A percentile compares a stretch with the other conserved stretches of the same genome.
phyloP scores from a whole-genome alignment of 1,139 yeast genomes.

The Suhomyces kunorum region DNA sequence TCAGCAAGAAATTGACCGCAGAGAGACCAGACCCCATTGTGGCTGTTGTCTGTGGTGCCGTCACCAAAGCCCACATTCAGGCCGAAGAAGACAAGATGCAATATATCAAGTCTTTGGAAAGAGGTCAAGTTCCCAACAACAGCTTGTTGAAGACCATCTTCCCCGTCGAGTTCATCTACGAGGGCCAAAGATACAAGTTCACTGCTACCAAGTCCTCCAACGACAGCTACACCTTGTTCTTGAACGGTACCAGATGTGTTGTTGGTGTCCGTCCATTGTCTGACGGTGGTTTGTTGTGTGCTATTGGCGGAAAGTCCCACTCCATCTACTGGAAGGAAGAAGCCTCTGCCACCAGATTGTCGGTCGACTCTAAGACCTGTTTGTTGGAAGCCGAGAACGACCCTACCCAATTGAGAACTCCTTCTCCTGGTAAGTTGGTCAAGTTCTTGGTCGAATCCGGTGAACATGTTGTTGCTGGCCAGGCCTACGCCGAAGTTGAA shows the following conservation, averaged over 20 bases:
- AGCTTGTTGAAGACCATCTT: constrained; percentile 79
- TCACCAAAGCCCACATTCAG: constrained; percentile 84
- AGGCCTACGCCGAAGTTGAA: constrained; percentile 96
- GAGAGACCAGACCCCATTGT: constrained; percentile 91
- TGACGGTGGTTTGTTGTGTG: constrained; percentile 90
- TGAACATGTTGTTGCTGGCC: constrained; percentile 89
- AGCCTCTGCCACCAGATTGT: constrained; percentile 91
- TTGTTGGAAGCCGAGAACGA: constrained; percentile 91
- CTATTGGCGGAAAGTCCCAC: constrained; percentile 91
- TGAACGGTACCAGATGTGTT: constrained; percentile 88
- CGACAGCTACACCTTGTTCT: constrained; percentile 82
- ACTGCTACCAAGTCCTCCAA: constrained; percentile 91
- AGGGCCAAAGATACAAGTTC: constrained; percentile 88
- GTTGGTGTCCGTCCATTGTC: constrained; percentile 85
- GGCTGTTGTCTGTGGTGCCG: constrained; percentile 97
- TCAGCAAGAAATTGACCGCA: constrained; percentile 88
- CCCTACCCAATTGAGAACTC: constrained; percentile 97
- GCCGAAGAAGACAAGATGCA: constrained; percentile 70
- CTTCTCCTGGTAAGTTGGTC: constrained; percentile 97
- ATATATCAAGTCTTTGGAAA: constrained; percentile 74
- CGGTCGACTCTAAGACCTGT: constrained; percentile 94
- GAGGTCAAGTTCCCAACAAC: constrained; percentile 92
- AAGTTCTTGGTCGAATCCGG: constrained; percentile 93
- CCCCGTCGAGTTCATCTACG: constrained; percentile 93
- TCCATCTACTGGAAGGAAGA: constrained; percentile 98